Percentiles rank a stretch among this genome's conserved stretches.
Evolutionary conservation across 1,284 basidiomycete species (phyloP).

Genomic region (Ustilago curta): DNA sequence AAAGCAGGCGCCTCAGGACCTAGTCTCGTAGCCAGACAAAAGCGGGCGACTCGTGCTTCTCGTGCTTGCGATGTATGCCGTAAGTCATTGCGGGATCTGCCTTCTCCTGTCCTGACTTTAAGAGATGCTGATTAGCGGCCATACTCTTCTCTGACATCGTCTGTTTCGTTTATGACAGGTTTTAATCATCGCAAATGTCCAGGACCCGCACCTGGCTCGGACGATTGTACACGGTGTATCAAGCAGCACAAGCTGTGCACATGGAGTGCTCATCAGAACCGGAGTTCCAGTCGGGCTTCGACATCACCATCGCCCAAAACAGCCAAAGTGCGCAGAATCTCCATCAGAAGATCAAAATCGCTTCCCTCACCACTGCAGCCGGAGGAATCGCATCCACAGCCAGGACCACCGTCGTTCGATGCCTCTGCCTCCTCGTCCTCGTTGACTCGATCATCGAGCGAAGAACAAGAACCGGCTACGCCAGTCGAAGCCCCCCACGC

Average conservation of each 20-base stretch:
- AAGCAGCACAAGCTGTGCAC: constrained; percentile 20
- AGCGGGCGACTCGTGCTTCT: constrained; percentile 25
- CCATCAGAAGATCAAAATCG: constrained; percentile 13
- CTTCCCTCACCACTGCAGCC: not conserved
- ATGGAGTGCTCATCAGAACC: constrained; percentile 13
- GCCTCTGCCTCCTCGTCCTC: not conserved
- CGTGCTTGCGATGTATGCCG: constrained; percentile 43
- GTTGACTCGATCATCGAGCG: not conserved
- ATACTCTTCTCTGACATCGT: not conserved
- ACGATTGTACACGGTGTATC: constrained; percentile 20
- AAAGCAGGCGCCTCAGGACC: not conserved
- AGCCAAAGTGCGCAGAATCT: not conserved
- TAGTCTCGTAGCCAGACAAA: constrained; percentile 2
- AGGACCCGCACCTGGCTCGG: constrained; percentile 17
- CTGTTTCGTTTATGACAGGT: constrained; percentile 7
- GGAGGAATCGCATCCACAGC: not conserved
- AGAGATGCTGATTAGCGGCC: too few species aligned
- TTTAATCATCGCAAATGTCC: constrained; percentile 37
- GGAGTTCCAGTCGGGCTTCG: not conserved
- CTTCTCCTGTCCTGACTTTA: not conserved
- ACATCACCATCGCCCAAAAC: constrained; percentile 14
- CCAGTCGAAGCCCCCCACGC: not conserved
- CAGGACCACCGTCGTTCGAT: not conserved
- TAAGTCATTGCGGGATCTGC: constrained; percentile 9
- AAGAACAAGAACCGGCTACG: not conserved